phyloP scores from a whole-genome alignment of 495 filamentous ascomycete genomes.

The Cladorrhinum samala region DNA sequence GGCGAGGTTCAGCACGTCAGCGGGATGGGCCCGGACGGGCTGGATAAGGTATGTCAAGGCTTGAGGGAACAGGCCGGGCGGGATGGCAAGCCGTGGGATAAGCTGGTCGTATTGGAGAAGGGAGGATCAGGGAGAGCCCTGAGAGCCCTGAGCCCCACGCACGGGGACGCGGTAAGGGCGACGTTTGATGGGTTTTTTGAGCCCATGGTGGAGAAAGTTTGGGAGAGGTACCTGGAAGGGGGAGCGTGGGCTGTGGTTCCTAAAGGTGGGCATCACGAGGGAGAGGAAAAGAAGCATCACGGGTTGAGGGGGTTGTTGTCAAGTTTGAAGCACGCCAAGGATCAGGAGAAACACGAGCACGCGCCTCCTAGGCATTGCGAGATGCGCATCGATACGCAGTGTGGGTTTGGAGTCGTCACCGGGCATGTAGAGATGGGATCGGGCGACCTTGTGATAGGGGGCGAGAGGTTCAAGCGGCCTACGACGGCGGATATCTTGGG shows the following conservation, averaged over 20 bases:
- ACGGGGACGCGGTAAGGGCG: slow-evolving; percentile 50
- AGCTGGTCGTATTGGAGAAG: slow-evolving; percentile 51
- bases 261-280: slow-evolving; percentile 3
- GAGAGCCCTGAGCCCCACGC: slow-evolving; percentile 60
- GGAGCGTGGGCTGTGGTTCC: neutral
- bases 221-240: slow-evolving; percentile 30
- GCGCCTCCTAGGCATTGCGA: neutral
- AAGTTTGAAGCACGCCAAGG: neutral
- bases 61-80: slow-evolving; percentile 47
- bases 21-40: slow-evolving; percentile 54
- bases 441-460: slow-evolving; percentile 30
- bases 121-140: slow-evolving; percentile 39
- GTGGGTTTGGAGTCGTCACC: slow-evolving; percentile 24
- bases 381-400: slow-evolving; percentile 38
- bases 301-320: neutral
- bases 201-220: slow-evolving; percentile 57
- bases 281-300: neutral
- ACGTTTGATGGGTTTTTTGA: slow-evolving; percentile 61
- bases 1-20: slow-evolving; percentile 52
- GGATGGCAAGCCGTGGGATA: slow-evolving; percentile 60
- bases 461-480: slow-evolving; percentile 52
- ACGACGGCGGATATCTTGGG: slow-evolving; percentile 61
- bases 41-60: slow-evolving; percentile 50
- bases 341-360: neutral
- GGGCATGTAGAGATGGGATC: slow-evolving; percentile 17